Conservation (phyloP, 108 stramenopile species). For the Fragilaria crotonensis region DNA sequence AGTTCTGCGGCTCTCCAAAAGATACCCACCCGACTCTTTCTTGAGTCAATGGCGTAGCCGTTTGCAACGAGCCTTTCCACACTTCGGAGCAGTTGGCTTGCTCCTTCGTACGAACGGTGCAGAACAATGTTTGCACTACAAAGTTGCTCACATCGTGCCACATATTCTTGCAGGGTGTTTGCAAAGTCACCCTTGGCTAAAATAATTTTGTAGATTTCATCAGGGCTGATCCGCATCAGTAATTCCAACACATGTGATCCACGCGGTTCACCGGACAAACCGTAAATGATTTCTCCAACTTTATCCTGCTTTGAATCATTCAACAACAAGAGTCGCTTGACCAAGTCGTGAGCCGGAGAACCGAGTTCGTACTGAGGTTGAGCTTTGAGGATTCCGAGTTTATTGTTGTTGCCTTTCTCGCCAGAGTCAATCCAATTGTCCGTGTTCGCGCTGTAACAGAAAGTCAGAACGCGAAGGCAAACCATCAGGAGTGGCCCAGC, state of each 20-base stretch:
- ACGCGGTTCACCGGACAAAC: slow-evolving; percentile 72
- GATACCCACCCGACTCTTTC: slow-evolving; percentile 47
- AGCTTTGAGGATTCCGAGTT: slow-evolving; percentile 36
- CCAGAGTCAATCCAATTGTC: slow-evolving; percentile 2
- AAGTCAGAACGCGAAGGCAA: slow-evolving; percentile 55
- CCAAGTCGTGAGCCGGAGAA: slow-evolving; percentile 53
- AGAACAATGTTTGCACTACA: slow-evolving; percentile 81
- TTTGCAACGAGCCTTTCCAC: slow-evolving; percentile 43
- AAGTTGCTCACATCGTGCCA: slow-evolving; percentile 46
- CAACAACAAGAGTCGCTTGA: slow-evolving; percentile 66
- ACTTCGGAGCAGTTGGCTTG: slow-evolving; percentile 43
- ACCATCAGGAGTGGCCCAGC: slow-evolving; percentile 74
- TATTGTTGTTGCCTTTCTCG: slow-evolving; percentile 18
- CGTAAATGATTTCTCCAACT: slow-evolving; percentile 68
- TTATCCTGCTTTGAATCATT: slow-evolving; percentile 31
- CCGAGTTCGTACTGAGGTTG: slow-evolving; percentile 52
- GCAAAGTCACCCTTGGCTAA: slow-evolving; percentile 51
- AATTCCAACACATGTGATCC: slow-evolving; percentile 76
- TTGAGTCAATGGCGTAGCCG: slow-evolving; percentile 44
- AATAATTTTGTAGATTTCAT: slow-evolving; percentile 47
- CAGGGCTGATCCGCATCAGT: slow-evolving; percentile 48
- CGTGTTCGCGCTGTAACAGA: slow-evolving; percentile 19
- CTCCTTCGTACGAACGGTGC: slow-evolving; percentile 44
- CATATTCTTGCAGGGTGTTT: slow-evolving; percentile 60
- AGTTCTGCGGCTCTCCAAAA: slow-evolving; percentile 77